A percentile compares a stretch with the other conserved stretches of the same genome.
phyloP scores from a whole-genome alignment of 176 grass and related monocot genomes.

The Oryza punctata region DNA sequence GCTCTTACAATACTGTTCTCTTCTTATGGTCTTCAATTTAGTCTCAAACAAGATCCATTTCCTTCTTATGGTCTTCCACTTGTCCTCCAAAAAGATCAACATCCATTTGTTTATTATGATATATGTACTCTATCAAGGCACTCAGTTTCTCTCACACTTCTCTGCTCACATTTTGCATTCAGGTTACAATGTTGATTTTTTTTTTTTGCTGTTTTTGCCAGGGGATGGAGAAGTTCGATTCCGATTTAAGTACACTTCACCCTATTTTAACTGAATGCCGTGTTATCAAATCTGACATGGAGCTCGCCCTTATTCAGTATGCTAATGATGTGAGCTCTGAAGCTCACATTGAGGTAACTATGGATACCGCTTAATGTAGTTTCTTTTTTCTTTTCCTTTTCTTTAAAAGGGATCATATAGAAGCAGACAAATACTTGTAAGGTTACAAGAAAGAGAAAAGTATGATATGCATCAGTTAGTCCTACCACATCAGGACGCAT shows the following conservation, averaged over 20 bases:
- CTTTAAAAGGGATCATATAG: neutral
- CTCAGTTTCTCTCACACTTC: neutral
- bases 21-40: neutral
- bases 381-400: neutral
- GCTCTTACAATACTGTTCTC: neutral
- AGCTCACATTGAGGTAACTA: conserved; percentile 88
- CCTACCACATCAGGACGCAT: neutral
- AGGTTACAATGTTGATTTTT: neutral
- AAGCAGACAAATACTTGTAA: neutral
- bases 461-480: neutral
- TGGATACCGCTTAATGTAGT: neutral
- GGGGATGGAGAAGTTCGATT: conserved; percentile 87
- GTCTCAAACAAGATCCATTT: neutral
- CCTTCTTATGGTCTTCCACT: neutral
- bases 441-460: neutral
- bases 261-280: conserved; percentile 93
- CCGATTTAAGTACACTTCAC: conserved; percentile 78
- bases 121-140: neutral
- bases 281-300: conserved; percentile 86
- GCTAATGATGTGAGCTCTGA: conserved; percentile 98
- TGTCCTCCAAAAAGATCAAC: neutral
- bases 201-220: conserved; percentile 20
- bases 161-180: conserved; percentile 22
- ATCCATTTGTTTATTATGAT: conserved; percentile 2
- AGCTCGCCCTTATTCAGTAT: conserved; percentile 90